Base-by-base conservation (phyloP, 2,329 filamentous ascomycete species). In the Sporothrix sp. region DNA sequence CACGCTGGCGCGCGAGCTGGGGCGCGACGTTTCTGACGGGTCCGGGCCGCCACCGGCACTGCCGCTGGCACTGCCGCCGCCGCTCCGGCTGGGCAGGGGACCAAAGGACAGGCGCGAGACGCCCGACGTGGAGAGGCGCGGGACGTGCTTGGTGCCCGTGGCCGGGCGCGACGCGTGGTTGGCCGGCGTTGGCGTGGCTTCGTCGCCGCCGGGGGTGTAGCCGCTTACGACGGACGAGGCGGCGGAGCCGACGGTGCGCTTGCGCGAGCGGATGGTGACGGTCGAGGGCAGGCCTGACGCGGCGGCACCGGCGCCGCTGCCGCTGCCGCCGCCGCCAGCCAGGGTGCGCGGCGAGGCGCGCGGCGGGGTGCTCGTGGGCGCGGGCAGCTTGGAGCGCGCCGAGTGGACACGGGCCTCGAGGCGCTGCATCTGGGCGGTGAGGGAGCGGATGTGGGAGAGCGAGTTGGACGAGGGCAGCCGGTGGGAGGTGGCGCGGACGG, bases 381-480 rank as follows among this genome's bases (percentile, higher is more conserved):
- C 87, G 2, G 93, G 93, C 18, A 98, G 78, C 67, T 93, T 95
- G 35, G 91, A 96, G 58, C 89, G 82, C 16, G 85, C 93, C 21
- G 84, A 88, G 54, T 97, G 89, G 9, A 98, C 91, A 39, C 93
- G 81, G 56, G 93, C 87, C 66, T 97, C 93, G 54, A 98, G 82
- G 58, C 88, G 87, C 67, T 96, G 88, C 89, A 97, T 96, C 69
- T 97, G 93, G 25, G 88, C 90, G 52, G 94, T 95, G 57, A 98
- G 81, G 27, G 84, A 85, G 57, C 91, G 87, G 61, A 98, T 95
- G 65, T 98, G 93, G 58, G 86, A 85, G 45, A 98, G 79, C 2
- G 93, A 97, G 56, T 72, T 80, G 55, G 74, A 82, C 48, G 73
- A 71, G 23, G 78, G 75, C 35, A 80, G 58, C 54, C 70, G 73